These are phyloP conservation scores for Sungouiozyma intestinalis DNA, from an alignment of 805 yeast genomes.

Conservation along the genomic window DNA sequence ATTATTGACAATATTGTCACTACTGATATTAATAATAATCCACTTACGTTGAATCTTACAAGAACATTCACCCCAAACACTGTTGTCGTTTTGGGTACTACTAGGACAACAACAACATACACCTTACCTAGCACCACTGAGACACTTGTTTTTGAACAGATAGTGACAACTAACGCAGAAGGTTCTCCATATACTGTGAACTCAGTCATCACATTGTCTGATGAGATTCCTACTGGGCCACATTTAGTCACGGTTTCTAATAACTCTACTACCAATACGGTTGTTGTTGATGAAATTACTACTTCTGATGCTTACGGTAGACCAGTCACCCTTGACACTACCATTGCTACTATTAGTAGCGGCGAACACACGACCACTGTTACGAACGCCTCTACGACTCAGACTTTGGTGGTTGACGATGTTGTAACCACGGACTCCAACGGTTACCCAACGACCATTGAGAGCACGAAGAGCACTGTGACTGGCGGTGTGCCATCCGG, in stretches of 20 bases:
- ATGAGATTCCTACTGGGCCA: neutral
- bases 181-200: neutral
- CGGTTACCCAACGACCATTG: neutral
- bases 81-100: neutral
- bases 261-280: neutral
- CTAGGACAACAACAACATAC: neutral
- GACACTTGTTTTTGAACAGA: neutral
- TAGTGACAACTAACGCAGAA: neutral
- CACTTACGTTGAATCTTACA: neutral
- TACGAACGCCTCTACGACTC: neutral
- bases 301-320: neutral
- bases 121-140: neutral
- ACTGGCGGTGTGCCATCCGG: neutral
- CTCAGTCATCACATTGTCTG: neutral
- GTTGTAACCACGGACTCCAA: neutral
- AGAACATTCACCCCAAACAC: neutral
- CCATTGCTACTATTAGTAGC: neutral
- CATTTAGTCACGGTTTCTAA: neutral
- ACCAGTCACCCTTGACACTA: neutral
- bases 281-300: neutral
- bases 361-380: neutral
- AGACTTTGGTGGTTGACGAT: neutral
- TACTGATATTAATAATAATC: neutral
- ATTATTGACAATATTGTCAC: neutral
- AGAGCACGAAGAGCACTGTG: neutral